phyloP scores from a whole-genome alignment of 139 green algal genomes.

The Coelastrella sp. region DNA sequence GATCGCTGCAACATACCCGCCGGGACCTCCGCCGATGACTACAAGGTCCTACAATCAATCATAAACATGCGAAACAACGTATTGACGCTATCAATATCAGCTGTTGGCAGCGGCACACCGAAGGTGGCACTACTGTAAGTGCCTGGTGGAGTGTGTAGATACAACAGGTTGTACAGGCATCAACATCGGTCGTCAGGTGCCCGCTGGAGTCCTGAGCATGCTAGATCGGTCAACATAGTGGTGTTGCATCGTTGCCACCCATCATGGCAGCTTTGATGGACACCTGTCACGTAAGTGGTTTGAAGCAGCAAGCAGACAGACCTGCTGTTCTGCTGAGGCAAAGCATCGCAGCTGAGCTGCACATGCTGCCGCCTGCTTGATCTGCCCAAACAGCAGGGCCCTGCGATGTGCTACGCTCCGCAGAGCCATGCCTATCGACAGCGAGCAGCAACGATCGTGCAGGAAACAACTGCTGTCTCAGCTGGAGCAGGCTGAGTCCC shows the following conservation, averaged over 20 bases:
- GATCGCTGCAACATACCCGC: constrained; percentile 98
- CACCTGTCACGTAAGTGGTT: too few relatives aligned
- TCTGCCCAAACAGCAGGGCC: constrained; percentile 2
- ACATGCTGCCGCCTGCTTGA: constrained; percentile 9
- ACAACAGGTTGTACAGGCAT: too few relatives aligned
- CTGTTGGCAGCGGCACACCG: background rate
- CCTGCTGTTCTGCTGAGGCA: constrained; percentile 46
- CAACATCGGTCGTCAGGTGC: too few relatives aligned
- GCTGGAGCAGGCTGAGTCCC: too few relatives aligned
- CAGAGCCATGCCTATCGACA: constrained; percentile 15
- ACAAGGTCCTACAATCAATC: constrained; percentile 88
- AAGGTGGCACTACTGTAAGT: background rate
- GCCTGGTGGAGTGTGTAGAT: background rate
- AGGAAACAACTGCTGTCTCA: background rate
- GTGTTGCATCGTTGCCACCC: too few relatives aligned
- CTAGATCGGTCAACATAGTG: too few relatives aligned
- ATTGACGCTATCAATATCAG: background rate
- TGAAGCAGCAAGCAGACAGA: background rate
- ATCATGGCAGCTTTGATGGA: too few relatives aligned
- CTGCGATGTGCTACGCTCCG: background rate
- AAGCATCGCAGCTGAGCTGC: constrained; percentile 25
- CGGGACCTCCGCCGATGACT: constrained; percentile 96
- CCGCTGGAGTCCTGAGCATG: too few relatives aligned
- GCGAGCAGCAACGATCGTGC: background rate
- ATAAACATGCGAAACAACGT: too few relatives aligned